These are phyloP conservation scores for Angophora floribunda DNA, from an alignment of 345 rosid genomes.

Conservation along the genomic window DNA sequence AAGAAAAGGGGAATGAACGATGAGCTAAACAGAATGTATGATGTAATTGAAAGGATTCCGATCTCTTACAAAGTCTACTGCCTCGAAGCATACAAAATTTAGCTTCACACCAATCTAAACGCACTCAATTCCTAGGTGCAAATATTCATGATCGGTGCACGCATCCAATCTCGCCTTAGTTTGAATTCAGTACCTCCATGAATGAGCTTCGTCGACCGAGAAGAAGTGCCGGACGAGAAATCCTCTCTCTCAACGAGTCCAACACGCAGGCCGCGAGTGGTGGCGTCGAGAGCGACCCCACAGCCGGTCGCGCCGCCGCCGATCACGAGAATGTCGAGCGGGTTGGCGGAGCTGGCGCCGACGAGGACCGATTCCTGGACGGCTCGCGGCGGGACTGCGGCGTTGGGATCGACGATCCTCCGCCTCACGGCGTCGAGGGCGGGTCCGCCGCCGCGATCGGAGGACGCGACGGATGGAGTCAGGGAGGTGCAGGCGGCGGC, in stretches of 20 bases:
- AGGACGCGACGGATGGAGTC: constrained; percentile 25
- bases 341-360: constrained; percentile 39
- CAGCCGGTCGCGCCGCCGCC: constrained; percentile 99
- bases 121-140: not conserved
- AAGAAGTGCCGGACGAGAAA: constrained; percentile 92
- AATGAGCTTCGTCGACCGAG: constrained; percentile 89
- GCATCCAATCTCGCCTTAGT: not conserved
- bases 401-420: constrained; percentile 39
- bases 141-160: not conserved
- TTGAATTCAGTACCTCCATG: constrained; percentile 58
- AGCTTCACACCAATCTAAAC: not conserved
- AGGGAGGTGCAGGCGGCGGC: constrained; percentile 32
- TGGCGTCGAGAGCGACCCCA: constrained; percentile 95
- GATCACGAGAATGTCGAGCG: constrained; percentile 80
- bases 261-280: constrained; percentile 79
- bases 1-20: not conserved
- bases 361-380: constrained; percentile 57
- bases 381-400: constrained; percentile 59
- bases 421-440: constrained; percentile 33
- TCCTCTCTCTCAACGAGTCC: constrained; percentile 96
- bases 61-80: not conserved
- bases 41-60: not conserved
- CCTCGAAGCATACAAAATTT: not conserved
- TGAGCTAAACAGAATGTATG: not conserved
- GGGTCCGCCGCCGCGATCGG: constrained; percentile 34